Conservation (phyloP, 2,329 filamentous ascomycete genomes). For the Cylindrodendrum hubeiense region DNA sequence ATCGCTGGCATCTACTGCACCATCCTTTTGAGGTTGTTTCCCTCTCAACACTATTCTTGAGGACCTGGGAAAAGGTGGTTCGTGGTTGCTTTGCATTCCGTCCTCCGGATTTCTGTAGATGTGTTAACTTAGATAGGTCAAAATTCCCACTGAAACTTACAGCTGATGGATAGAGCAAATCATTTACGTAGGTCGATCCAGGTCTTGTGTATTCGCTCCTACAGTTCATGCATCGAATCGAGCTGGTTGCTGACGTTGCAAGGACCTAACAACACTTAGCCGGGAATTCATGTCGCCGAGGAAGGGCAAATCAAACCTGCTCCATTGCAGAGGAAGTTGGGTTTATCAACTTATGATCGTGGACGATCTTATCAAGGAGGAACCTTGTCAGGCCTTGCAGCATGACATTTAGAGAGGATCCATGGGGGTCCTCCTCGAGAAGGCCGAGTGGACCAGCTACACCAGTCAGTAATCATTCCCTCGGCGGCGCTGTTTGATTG, state of each 20-base stretch:
- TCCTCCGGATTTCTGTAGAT: conserved; percentile 57
- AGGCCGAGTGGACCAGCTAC: conserved; percentile 80
- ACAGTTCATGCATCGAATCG: conserved; percentile 88
- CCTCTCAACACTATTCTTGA: conserved; percentile 93
- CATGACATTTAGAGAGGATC: conserved; percentile 81
- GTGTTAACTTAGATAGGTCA: conserved; percentile 15
- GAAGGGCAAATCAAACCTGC: conserved; percentile 58
- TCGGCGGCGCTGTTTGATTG: neutral
- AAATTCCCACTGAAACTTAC: conserved; percentile 39
- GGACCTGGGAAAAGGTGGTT: conserved; percentile 85
- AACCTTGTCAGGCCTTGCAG: conserved; percentile 90
- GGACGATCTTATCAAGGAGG: conserved; percentile 82
- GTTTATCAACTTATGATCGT: conserved; percentile 79
- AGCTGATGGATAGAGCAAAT: conserved; percentile 80
- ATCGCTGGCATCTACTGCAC: conserved; percentile 91
- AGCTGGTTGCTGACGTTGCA: conserved; percentile 77
- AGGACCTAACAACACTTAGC: conserved; percentile 57
- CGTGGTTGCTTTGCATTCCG: conserved; percentile 65
- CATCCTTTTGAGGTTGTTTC: conserved; percentile 92
- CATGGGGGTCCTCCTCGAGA: conserved; percentile 84
- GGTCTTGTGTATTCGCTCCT: conserved; percentile 86
- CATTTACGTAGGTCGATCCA: conserved; percentile 84
- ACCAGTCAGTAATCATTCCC: conserved; percentile 35
- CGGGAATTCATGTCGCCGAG: neutral
- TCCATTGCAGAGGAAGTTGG: conserved; percentile 76